phyloP scores from a whole-genome alignment of 768 basidiomycete genomes.

The Phylloporus sp. region DNA sequence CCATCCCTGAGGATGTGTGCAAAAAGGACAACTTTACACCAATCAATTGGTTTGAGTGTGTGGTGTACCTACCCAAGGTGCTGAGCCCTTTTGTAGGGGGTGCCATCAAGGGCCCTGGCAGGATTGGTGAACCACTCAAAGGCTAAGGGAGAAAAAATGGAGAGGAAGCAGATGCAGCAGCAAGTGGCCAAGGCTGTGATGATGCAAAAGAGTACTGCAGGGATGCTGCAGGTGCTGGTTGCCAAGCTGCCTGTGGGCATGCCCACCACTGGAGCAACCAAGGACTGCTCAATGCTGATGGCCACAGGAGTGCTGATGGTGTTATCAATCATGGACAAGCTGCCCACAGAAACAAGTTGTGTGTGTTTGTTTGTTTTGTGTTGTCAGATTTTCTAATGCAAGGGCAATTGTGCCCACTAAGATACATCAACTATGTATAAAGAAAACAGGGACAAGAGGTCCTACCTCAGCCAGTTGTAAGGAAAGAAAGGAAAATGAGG shows the following conservation, averaged over 20 bases:
- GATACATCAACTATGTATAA: too few relatives aligned
- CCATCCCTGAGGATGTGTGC: slow-evolving; percentile 83
- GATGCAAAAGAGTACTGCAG: slow-evolving; percentile 31
- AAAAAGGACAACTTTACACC: slow-evolving; percentile 82
- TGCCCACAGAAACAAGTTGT: slow-evolving; percentile 56
- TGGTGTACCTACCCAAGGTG: slow-evolving; percentile 58
- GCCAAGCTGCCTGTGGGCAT: neutral
- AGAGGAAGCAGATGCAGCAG: slow-evolving; percentile 35
- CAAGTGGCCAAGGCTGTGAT: slow-evolving; percentile 23
- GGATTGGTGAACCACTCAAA: slow-evolving; percentile 46
- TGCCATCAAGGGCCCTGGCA: slow-evolving; percentile 55
- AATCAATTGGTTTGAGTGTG: slow-evolving; percentile 70
- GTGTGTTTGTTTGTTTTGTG: neutral
- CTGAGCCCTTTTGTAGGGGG: slow-evolving; percentile 69
- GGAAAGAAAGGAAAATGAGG: too few relatives aligned
- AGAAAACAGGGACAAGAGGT: too few relatives aligned
- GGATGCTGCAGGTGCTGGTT: neutral
- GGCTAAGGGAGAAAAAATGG: slow-evolving; percentile 39
- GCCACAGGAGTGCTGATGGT: slow-evolving; percentile 53
- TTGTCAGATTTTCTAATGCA: too few relatives aligned
- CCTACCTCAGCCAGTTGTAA: too few relatives aligned
- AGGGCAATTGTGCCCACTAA: too few relatives aligned
- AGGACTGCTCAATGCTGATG: slow-evolving; percentile 62
- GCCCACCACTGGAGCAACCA: slow-evolving; percentile 1
- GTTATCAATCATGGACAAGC: slow-evolving; percentile 55